phyloP scores from a whole-genome alignment of 2,329 filamentous ascomycete species.

The Fusarium verrucosum region DNA sequence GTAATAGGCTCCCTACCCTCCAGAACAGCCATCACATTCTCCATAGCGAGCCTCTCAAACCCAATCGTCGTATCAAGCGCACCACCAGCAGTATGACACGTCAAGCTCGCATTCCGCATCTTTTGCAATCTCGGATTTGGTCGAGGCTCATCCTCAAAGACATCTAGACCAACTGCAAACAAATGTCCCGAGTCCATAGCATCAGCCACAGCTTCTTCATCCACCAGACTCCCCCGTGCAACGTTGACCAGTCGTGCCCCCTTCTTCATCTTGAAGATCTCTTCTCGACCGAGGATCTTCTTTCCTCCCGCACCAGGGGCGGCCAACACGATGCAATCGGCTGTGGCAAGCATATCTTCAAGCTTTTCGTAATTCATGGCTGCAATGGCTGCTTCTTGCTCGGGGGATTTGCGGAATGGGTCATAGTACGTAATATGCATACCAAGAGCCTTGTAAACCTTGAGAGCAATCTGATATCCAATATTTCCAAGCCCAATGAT shows the following conservation, averaged over 20 bases:
- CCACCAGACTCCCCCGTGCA: constrained; percentile 47
- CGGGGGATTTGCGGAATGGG: constrained; percentile 50
- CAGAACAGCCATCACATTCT: constrained; percentile 61
- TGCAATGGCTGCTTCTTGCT: constrained; percentile 56
- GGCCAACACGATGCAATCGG: constrained; percentile 24
- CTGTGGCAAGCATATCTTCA: constrained; percentile 6
- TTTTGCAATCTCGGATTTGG: constrained; percentile 44
- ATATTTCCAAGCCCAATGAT: constrained; percentile 69
- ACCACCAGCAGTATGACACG: constrained; percentile 64
- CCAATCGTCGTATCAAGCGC: constrained; percentile 63
- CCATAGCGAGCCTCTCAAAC: constrained; percentile 64
- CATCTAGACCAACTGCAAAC: constrained; percentile 44
- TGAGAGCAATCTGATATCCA: constrained; percentile 62
- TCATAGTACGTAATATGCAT: constrained; percentile 68
- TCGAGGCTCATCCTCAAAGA: constrained; percentile 24
- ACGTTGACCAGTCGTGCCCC: constrained; percentile 65
- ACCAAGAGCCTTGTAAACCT: constrained; percentile 61
- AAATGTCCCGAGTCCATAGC: constrained; percentile 22
- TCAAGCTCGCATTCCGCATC: constrained; percentile 53
- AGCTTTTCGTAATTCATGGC: constrained; percentile 48
- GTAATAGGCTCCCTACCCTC: constrained; percentile 50
- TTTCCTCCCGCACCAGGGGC: constrained; percentile 16
- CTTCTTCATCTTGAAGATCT: constrained; percentile 57
- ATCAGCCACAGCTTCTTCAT: constrained; percentile 29
- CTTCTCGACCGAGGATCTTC: not conserved